A percentile compares a stretch with the other conserved stretches of the same genome.
Evolutionary conservation across 2,329 filamentous ascomycete genomes (phyloP).

Genomic region (Sporothrix mexicana): DNA sequence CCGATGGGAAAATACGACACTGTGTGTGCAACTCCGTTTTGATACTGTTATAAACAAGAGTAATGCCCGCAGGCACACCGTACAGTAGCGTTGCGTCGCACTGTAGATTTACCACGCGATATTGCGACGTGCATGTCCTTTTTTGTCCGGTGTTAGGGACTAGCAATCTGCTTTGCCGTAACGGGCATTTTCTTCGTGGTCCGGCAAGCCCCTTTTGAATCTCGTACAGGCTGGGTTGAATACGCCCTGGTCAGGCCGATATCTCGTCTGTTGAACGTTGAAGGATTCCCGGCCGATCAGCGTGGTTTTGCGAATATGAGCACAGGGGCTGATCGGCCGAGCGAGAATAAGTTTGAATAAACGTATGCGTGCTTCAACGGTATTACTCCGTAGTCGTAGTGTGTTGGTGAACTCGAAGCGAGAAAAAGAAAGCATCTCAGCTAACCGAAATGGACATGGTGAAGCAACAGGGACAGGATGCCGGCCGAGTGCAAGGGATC

Average conservation of each 20-base stretch:
- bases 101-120: background rate
- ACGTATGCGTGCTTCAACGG: background rate
- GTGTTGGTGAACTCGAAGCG: background rate
- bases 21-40: background rate
- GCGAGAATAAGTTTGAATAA: background rate
- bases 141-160: background rate
- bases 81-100: background rate
- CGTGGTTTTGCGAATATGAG: background rate
- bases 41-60: background rate
- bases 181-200: slow-evolving; percentile 3
- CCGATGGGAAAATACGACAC: slow-evolving; percentile 12
- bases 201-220: too few relatives aligned
- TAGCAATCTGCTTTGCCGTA: background rate
- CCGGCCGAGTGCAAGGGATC: background rate
- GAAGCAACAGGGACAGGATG: background rate
- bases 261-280: background rate
- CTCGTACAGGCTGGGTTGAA: too few relatives aligned
- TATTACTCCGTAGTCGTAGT: too few relatives aligned
- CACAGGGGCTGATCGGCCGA: slow-evolving; percentile 5
- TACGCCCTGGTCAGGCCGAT: too few relatives aligned
- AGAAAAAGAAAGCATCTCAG: background rate
- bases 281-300: slow-evolving; percentile 6
- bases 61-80: background rate
- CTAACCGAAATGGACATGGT: background rate
- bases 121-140: slow-evolving; percentile 14